Base-by-base conservation (phyloP, 2,329 filamentous ascomycete species). In the Fusarium xylarioides region DNA sequence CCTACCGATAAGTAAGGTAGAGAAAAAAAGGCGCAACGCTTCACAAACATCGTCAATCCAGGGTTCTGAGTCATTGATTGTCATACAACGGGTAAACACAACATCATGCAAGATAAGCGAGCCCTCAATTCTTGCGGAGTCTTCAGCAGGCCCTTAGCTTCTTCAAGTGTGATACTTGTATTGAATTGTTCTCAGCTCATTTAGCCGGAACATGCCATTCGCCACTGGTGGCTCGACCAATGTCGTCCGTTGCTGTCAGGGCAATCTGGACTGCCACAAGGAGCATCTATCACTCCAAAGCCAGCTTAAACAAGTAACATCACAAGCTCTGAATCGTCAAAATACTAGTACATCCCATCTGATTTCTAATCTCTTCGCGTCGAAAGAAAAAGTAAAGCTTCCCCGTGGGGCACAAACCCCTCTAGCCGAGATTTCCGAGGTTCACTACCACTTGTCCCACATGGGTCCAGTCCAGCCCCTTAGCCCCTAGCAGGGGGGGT, bases 401-500 rank as follows among this genome's bases (percentile, higher is more conserved):
- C 35, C 66, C 46, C 52, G 37, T 34, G 26, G 55, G 14, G 14
- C 19, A 30, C 6, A 4, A 15, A 26, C 43, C 62, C 18, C 40
- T 47, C 50, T n/a, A 50, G 38, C 50, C 66, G 66, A 69, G 30
- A 58, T 49, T 28, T 47, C 66, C 66, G 66, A 65, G 30, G 43
- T 44, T 19, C 35, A 50, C 35, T 53, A 38, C 66, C 66, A 19
- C 7, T 4, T 8, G 66, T 46, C 50, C 35, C 49, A 52, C 49
- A 42, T 54, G 40, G 38, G 30, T 19, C 40, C 50, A 68, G 21
- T n/a, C 30, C 47, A 69, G 42, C 56, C 54, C 43, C 59, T 65
- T 54, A 42, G 50, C 46, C 53, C 50, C 47, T 38, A 64, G 26
- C 52, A 58, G 32, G 65, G 59, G 56, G 54, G n/a, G 28, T 7